Conservation (phyloP, 2,329 filamentous ascomycete genomes). For the Sporothrix brasiliensis region DNA sequence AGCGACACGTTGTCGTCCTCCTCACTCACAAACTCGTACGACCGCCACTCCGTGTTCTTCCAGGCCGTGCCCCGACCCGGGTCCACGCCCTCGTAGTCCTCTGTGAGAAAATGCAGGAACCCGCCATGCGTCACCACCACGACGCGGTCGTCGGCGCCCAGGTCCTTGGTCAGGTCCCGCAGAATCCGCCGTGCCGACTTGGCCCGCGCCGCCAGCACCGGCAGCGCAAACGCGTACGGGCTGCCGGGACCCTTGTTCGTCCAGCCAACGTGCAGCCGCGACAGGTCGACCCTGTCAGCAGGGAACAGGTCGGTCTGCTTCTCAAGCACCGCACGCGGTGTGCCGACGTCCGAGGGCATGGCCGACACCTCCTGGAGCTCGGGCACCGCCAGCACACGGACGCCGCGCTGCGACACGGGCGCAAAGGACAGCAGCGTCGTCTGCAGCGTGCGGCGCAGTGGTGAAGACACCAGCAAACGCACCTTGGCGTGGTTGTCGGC, state of each 20-base stretch:
- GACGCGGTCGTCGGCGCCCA: conserved; percentile 61
- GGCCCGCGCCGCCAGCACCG: conserved; percentile 63
- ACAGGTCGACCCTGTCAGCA: conserved; percentile 62
- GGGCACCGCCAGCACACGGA: conserved; percentile 67
- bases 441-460: conserved; percentile 77
- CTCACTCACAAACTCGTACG: conserved; percentile 63
- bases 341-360: conserved; percentile 76
- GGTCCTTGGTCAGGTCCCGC: conserved; percentile 48
- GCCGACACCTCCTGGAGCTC: conserved; percentile 78
- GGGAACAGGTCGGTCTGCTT: conserved; percentile 56
- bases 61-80: conserved; percentile 62
- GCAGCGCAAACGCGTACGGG: conserved; percentile 52
- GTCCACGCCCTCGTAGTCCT: conserved; percentile 71
- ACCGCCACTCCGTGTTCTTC: conserved; percentile 72
- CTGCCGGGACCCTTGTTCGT: conserved; percentile 62
- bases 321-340: conserved; percentile 55
- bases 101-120: conserved; percentile 74
- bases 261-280: conserved; percentile 67
- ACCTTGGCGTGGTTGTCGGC: conserved; percentile 58
- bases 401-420: conserved; percentile 51
- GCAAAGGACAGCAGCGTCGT: conserved; percentile 74
- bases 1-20: conserved; percentile 53
- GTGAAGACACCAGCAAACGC: conserved; percentile 74
- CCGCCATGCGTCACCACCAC: conserved; percentile 31
- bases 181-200: conserved; percentile 63